Conservation (phyloP, 208 protist genomes). For the Acanthamoeba castellanii region DNA sequence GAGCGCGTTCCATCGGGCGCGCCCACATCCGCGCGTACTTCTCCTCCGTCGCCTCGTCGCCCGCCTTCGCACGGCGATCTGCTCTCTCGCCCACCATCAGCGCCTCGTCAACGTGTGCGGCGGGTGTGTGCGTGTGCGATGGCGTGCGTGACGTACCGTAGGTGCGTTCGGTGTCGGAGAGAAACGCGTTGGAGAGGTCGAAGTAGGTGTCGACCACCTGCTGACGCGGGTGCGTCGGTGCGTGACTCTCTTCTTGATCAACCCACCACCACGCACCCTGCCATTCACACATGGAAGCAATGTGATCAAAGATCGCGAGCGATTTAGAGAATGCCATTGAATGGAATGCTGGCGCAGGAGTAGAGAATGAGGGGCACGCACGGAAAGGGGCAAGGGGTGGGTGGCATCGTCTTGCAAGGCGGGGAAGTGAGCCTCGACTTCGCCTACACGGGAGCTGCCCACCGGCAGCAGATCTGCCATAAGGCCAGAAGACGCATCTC, state of each 20-base stretch:
- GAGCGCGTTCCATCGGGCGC: neutral
- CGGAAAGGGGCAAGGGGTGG: neutral
- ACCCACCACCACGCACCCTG: conserved; percentile 3
- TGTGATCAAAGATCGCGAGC: neutral
- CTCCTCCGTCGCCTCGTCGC: neutral
- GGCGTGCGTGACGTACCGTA: neutral
- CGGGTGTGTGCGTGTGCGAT: neutral
- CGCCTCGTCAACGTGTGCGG: no score
- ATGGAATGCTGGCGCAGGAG: no score
- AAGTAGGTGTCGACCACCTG: conserved; percentile 11
- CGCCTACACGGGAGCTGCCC: neutral
- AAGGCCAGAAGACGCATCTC: neutral
- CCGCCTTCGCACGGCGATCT: neutral
- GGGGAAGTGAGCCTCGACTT: neutral
- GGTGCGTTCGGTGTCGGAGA: neutral
- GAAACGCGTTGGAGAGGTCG: conserved; percentile 44
- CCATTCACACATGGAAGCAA: neutral
- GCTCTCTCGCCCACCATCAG: neutral
- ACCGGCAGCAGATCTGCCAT: neutral
- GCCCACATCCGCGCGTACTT: conserved; percentile 23
- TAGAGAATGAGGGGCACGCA: neutral
- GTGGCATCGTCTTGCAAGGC: neutral
- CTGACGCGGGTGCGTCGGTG: neutral
- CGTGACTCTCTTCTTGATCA: neutral
- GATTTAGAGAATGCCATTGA: no score